A percentile compares a stretch with the other conserved stretches of the same genome.
Evolutionary conservation across 2,329 filamentous ascomycete species (phyloP).

Genomic region (Eutypella sp.): DNA sequence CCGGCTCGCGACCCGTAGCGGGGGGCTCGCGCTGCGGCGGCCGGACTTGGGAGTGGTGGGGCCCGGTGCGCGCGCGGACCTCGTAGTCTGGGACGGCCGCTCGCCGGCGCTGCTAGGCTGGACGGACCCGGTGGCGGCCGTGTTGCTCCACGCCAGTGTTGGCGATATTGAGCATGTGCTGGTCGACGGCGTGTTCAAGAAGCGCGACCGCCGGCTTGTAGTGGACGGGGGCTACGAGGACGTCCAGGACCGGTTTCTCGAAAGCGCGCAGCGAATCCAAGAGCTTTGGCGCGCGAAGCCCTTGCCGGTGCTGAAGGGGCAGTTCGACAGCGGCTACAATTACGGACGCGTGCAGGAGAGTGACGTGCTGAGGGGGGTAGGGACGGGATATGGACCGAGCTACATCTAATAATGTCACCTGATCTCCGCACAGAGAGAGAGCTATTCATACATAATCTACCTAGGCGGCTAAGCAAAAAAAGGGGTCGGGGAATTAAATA

Average conservation of each 20-base stretch:
- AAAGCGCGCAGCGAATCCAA: constrained; percentile 27
- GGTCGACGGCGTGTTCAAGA: constrained; percentile 41
- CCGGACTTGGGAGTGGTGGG: constrained; percentile 43
- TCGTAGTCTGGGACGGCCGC: constrained; percentile 44
- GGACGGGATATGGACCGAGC: constrained; percentile 7
- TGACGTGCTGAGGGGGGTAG: constrained; percentile 6
- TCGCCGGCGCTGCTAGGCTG: constrained; percentile 46
- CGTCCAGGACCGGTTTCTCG: constrained; percentile 24
- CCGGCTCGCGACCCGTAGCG: constrained; percentile 46
- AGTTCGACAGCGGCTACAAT: constrained; percentile 9
- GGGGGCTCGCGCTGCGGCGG: constrained; percentile 45
- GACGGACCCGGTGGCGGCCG: constrained; percentile 47
- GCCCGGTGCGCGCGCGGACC: constrained; percentile 44
- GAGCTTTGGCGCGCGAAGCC: constrained; percentile 16
- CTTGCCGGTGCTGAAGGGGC: constrained; percentile 16
- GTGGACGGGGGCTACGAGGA: constrained; percentile 13
- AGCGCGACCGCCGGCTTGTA: constrained; percentile 32
- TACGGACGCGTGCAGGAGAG: constrained; percentile 5
- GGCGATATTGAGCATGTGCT: constrained; percentile 45
- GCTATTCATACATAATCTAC: too few species aligned
- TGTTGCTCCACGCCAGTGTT: constrained; percentile 47
- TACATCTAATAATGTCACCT: constrained; percentile 1
- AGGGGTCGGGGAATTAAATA: too few species aligned
- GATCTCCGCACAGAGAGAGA: too few species aligned
- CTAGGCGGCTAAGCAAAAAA: too few species aligned